Conservation (phyloP, 768 basidiomycete species). For the Podaxis rugospora region DNA sequence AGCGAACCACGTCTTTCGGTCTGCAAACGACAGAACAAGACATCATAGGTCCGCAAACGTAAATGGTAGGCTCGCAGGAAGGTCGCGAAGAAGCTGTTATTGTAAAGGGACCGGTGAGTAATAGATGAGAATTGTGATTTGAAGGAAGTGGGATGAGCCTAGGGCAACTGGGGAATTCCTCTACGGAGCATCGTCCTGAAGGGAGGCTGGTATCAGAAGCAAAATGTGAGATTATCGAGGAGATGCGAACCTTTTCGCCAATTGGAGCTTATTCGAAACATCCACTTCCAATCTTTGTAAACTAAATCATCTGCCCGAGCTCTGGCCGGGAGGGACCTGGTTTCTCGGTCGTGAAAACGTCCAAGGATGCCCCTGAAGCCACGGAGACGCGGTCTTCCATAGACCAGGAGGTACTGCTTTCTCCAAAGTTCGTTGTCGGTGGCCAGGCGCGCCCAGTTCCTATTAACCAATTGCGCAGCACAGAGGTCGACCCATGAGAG, state of each 20-base stretch:
- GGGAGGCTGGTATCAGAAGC: slow-evolving; percentile 1
- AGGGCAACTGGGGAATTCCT: slow-evolving; percentile 22
- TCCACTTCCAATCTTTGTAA: slow-evolving; percentile 74
- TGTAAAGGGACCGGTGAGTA: slow-evolving; percentile 57
- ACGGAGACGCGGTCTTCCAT: slow-evolving; percentile 63
- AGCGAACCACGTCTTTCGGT: slow-evolving; percentile 26
- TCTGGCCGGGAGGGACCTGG: slow-evolving; percentile 56
- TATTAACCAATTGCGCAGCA: slow-evolving; percentile 53
- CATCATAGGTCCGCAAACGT: slow-evolving; percentile 30
- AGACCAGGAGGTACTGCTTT: slow-evolving; percentile 55
- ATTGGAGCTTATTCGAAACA: slow-evolving; percentile 81
- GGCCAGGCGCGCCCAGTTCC: slow-evolving; percentile 63
- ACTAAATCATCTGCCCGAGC: slow-evolving; percentile 26
- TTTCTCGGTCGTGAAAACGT: slow-evolving; percentile 51
- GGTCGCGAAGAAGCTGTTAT: slow-evolving; percentile 50
- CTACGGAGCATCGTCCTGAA: slow-evolving; percentile 61
- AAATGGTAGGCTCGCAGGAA: slow-evolving; percentile 29
- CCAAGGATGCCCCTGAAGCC: slow-evolving; percentile 61
- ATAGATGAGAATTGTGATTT: slow-evolving; percentile 33
- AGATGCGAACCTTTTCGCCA: slow-evolving; percentile 65
- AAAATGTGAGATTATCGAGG: slow-evolving; percentile 14
- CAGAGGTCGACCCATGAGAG: slow-evolving; percentile 68
- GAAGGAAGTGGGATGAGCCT: slow-evolving; percentile 6
- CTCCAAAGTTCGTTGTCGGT: slow-evolving; percentile 75
- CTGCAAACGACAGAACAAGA: slow-evolving; percentile 40